A percentile compares a stretch with the other conserved stretches of the same genome.
Evolutionary conservation across 2,329 filamentous ascomycete species (phyloP).

Genomic region (Bertia moriformis): DNA sequence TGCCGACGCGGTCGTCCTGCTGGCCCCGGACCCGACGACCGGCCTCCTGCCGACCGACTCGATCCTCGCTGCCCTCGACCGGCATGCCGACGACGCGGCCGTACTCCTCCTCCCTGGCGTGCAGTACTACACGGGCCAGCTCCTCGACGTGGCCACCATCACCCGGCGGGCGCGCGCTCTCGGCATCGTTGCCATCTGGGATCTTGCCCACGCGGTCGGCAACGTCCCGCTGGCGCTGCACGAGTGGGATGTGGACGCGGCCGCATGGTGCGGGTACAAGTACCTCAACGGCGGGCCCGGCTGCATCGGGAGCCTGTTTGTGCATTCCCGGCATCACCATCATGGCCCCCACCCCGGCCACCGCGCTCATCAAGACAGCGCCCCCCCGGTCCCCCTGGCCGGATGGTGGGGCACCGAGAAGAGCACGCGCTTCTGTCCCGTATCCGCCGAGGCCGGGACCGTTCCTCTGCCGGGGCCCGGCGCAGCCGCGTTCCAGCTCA

Average conservation of each 20-base stretch:
- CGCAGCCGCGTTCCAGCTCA: slow-evolving; percentile 63
- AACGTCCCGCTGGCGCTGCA: slow-evolving; percentile 62
- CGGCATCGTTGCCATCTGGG: slow-evolving; percentile 62
- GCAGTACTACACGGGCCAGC: slow-evolving; percentile 69
- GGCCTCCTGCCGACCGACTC: slow-evolving; percentile 31
- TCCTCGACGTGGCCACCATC: slow-evolving; percentile 61
- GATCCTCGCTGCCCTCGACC: slow-evolving; percentile 52
- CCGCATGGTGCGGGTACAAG: slow-evolving; percentile 73
- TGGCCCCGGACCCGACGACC: slow-evolving; percentile 12
- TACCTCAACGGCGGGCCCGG: slow-evolving; percentile 69
- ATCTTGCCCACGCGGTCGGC: slow-evolving; percentile 65
- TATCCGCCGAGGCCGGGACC: slow-evolving; percentile 55
- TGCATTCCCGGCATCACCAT: slow-evolving; percentile 55
- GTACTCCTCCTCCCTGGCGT: slow-evolving; percentile 64
- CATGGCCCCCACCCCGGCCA: slow-evolving; percentile 14
- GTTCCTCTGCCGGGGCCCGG: slow-evolving; percentile 61
- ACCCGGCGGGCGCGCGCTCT: slow-evolving; percentile 53
- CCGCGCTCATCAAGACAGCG: slow-evolving; percentile 14
- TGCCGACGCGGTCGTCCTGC: slow-evolving; percentile 46
- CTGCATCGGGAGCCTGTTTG: slow-evolving; percentile 58
- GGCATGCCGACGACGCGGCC: slow-evolving; percentile 50
- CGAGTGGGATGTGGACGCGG: slow-evolving; percentile 66
- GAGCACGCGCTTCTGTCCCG: slow-evolving; percentile 57
- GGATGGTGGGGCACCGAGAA: slow-evolving; percentile 75
- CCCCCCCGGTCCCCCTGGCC: slow-evolving; percentile 39